Base-by-base conservation (phyloP, 768 basidiomycete genomes). In the Pholiota microspora region DNA sequence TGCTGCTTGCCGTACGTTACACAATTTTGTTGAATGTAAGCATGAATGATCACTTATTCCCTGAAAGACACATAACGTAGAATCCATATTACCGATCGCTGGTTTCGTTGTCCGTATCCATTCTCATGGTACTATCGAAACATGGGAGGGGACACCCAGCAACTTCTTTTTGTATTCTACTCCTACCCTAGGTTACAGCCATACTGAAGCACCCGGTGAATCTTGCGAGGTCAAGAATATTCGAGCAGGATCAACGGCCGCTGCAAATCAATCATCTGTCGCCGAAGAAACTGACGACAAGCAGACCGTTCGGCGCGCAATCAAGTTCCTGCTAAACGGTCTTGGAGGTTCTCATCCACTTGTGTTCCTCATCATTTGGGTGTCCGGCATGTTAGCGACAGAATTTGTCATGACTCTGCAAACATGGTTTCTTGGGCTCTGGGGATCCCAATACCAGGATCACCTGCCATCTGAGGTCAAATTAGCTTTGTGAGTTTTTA, bases 1-100 rank as follows among this genome's bases (percentile, higher is more conserved):
- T 94, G 51, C 78, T 95, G 40, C 76, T 96, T 25, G 91, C 94
- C 18, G 81, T 80, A 57, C 47, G 73, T 64, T 12, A 21, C n/a
- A 10, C 2, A 21, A 2, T 7, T 10, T 8, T n/a, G 3, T 42
- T 10, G 8, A 42, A 10, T 2, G 16, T 8, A 7, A 18, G 7
- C n/a, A 42, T 42, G 10, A 21, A 5, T 10, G 5, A 18, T 23
- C 10, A 4, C 10, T 23, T 8, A 36, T 40, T 23, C n/a, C n/a
- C n/a, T 23, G 10, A 21, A 10, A 42, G 40, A 42, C 40, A 21
- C 40, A 42, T 10, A 18, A 42, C 9, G 12, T 42, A 1, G 40
- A 42, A 24, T 9, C 16, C 10, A 42, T 21, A 16, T 16, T 42
- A 1, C 40, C 40, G 7, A 4, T 10, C 0, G 18, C 40, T 42